Percentiles rank a stretch among this genome's conserved stretches.
Conservation (phyloP, 1,284 basidiomycete species). For the Mixia osmundae region DNA sequence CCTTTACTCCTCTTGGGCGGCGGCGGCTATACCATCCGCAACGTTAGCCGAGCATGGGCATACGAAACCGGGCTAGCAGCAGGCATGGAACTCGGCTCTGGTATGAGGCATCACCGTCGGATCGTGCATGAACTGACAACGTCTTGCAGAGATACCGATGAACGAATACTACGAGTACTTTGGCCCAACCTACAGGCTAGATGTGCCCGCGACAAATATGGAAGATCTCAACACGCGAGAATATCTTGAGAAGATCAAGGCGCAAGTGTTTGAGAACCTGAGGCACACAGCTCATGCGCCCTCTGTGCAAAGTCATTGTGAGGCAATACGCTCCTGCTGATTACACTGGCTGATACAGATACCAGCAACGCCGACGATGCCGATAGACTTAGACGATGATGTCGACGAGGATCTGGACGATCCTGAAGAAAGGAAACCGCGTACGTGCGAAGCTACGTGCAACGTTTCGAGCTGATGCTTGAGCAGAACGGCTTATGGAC, state of each 20-base stretch:
- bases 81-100: constrained; percentile 63
- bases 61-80: constrained; percentile 94
- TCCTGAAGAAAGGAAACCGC: constrained; percentile 32
- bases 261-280: constrained; percentile 75
- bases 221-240: constrained; percentile 84
- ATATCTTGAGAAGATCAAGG: constrained; percentile 79
- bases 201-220: constrained; percentile 85
- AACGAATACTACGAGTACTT: constrained; percentile 99
- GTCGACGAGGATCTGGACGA: constrained; percentile 51
- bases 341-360: neutral
- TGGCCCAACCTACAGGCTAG: constrained; percentile 90
- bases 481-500: constrained; percentile 33
- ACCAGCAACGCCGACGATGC: constrained; percentile 10
- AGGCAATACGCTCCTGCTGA: constrained; percentile 12
- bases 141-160: constrained; percentile 53
- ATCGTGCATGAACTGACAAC: too few species aligned
- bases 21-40: constrained; percentile 96
- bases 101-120: neutral
- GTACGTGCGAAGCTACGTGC: constrained; percentile 18
- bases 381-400: constrained; percentile 24
- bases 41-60: constrained; percentile 91
- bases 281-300: constrained; percentile 63
- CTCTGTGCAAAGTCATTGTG: constrained; percentile 67
- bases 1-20: constrained; percentile 83
- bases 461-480: neutral